Evolutionary conservation across 768 basidiomycete genomes (phyloP).

Genomic region (Tulasnella sp.): DNA sequence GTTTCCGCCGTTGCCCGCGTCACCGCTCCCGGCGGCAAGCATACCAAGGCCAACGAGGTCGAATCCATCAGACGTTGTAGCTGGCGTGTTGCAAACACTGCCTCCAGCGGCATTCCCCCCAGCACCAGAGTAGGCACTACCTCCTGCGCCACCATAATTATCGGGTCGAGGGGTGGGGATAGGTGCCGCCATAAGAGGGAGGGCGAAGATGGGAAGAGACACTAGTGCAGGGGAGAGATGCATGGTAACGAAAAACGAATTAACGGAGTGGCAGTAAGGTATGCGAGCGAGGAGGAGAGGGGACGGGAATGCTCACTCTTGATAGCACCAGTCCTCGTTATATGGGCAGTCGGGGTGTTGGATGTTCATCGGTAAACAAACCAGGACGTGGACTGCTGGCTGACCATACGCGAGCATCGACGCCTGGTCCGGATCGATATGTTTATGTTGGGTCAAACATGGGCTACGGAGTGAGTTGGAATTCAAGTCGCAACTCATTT

Average conservation of each 20-base stretch:
- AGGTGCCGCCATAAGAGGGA: slow-evolving; percentile 4
- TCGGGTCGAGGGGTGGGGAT: slow-evolving; percentile 10
- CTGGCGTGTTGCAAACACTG: neutral
- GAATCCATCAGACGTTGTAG: no score
- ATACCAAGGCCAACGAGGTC: neutral
- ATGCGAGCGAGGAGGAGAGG: neutral
- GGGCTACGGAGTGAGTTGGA: no score
- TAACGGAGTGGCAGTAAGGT: neutral
- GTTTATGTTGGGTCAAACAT: neutral
- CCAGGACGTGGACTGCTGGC: neutral
- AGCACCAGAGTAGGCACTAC: neutral
- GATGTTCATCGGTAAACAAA: neutral
- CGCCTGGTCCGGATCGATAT: neutral
- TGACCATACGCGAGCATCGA: neutral
- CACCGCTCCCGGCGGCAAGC: neutral
- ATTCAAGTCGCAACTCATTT: neutral
- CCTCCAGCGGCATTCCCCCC: slow-evolving; percentile 2
- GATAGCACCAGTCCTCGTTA: neutral
- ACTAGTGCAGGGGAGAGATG: slow-evolving; percentile 11
- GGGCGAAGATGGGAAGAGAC: slow-evolving; percentile 9
- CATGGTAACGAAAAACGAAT: neutral
- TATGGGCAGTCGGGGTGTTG: neutral
- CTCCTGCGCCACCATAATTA: neutral
- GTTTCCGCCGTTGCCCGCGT: neutral
- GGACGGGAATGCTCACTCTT: neutral